Evolutionary conservation across 164 flowering plant species (phyloP), one percentile per base, ranked within the genome.

Genomic region (Platanus orientalis): DNA sequence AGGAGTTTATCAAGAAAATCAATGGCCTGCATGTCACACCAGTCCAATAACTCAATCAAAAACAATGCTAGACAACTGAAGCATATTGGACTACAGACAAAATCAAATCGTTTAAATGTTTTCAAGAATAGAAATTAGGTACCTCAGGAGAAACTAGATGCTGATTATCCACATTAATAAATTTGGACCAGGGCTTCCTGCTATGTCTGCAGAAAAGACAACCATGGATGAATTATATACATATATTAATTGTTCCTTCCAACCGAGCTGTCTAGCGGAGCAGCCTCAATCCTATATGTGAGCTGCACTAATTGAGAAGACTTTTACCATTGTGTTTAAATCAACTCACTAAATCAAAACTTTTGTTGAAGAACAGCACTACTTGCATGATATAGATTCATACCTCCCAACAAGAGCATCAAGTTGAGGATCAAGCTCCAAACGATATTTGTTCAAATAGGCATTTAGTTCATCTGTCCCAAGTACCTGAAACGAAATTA

Each of bases 1-100:
- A 90, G 89, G 53, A 90, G 85, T 75, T 88, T 88, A 72, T 90
- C 97, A 45, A 90, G 91, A 69, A 90, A 87, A 88, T 88, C 97
- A 64, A 88, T 84, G 57, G 97, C 93, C 96, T 90, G 81, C 50
- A 73, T 36, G 48, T 53, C 45, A 39, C 53, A 58, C 36, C 64
- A 61, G 50, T 50, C 26, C 10, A 56, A 25, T 39, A 61, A 55
- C 9, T 14, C 42, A 36, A 34, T 5, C 10, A 50, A 26, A 64
- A 50, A 30, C 21, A 29, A 21, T n/a, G 28, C 27, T 26, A 29
- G 16, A 25, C 7, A 51, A 29, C 45, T 17, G 25, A 40, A 28
- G 21, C 57, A 36, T 26, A 29, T 30, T n/a, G 10, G 14, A 42
- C 3, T 16, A 39, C 10, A 2, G 51, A 52, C 17, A 58, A 54